Conservation (phyloP, 2,329 filamentous ascomycete species). For the Penicillium verrucosum region DNA sequence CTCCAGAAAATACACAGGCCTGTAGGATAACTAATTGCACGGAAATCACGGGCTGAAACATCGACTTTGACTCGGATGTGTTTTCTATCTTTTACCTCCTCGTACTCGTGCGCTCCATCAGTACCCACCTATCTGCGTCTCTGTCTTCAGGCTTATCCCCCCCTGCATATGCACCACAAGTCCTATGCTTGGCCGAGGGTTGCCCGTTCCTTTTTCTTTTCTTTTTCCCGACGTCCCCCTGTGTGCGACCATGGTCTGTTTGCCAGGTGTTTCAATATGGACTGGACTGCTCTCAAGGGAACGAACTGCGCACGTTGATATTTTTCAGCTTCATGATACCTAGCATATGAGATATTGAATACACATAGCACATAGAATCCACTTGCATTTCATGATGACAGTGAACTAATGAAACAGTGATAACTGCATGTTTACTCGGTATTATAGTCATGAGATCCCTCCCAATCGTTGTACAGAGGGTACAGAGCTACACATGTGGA, state of each 20-base stretch:
- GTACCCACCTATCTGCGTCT: background rate
- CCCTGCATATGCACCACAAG: conserved; percentile 13
- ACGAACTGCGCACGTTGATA: background rate
- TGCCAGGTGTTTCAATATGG: conserved; percentile 11
- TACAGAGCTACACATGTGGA: background rate
- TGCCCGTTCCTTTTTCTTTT: background rate
- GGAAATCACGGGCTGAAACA: conserved; percentile 5
- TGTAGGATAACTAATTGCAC: conserved; percentile 6
- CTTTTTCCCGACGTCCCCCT: no score
- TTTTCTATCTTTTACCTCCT: background rate
- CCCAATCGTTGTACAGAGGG: background rate
- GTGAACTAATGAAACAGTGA: background rate
- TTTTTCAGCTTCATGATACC: background rate
- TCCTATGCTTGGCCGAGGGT: background rate
- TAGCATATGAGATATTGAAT: background rate
- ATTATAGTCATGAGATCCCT: background rate
- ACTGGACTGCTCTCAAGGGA: background rate
- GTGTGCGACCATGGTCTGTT: conserved; percentile 6
- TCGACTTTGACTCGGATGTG: background rate
- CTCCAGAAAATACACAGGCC: conserved; percentile 3
- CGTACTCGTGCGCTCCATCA: background rate
- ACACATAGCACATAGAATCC: background rate
- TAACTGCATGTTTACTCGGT: background rate
- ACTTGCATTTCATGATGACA: background rate
- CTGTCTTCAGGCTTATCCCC: background rate